These are phyloP conservation scores for Cryptosporidium muris DNA, from an alignment of 169 alveolate genomes.

Conservation along the genomic window DNA sequence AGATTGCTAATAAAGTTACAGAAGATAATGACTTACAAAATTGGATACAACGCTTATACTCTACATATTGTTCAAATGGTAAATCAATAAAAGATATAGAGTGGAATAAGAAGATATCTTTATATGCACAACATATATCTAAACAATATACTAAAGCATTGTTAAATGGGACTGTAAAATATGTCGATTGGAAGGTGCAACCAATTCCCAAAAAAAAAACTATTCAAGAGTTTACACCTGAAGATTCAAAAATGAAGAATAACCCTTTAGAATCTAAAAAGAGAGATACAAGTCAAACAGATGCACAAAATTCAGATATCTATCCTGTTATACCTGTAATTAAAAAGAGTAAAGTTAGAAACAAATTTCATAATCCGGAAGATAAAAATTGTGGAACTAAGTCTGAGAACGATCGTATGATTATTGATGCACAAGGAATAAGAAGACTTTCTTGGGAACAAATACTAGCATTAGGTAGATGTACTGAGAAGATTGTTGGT, in stretches of 20 bases:
- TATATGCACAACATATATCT: slow-evolving; percentile 23
- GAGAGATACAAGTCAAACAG: not conserved
- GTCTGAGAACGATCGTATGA: slow-evolving; percentile 1
- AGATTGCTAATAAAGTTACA: not conserved
- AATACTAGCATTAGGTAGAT: slow-evolving; percentile 36
- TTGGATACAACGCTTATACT: slow-evolving; percentile 32
- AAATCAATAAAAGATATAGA: slow-evolving; percentile 55
- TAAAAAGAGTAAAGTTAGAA: slow-evolving; percentile 1
- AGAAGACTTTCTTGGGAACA: slow-evolving; percentile 71
- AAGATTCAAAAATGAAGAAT: not conserved
- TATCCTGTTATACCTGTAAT: not conserved
- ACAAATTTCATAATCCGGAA: not conserved
- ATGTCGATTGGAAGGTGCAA: slow-evolving; percentile 53
- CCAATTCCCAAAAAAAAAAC: slow-evolving; percentile 50
- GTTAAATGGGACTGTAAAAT: not conserved
- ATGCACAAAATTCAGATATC: not conserved
- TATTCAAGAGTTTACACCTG: slow-evolving; percentile 26
- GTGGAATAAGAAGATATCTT: slow-evolving; percentile 51
- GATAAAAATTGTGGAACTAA: not conserved
- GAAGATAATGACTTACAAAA: slow-evolving; percentile 7
- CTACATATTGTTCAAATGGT: slow-evolving; percentile 56
- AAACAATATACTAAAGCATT: slow-evolving; percentile 16
- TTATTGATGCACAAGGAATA: slow-evolving; percentile 44
- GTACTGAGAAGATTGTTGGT: slow-evolving; percentile 78
- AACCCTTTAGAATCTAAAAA: not conserved